Base-by-base conservation (phyloP, 2,329 filamentous ascomycete species). In the Colletotrichum plurivorum region DNA sequence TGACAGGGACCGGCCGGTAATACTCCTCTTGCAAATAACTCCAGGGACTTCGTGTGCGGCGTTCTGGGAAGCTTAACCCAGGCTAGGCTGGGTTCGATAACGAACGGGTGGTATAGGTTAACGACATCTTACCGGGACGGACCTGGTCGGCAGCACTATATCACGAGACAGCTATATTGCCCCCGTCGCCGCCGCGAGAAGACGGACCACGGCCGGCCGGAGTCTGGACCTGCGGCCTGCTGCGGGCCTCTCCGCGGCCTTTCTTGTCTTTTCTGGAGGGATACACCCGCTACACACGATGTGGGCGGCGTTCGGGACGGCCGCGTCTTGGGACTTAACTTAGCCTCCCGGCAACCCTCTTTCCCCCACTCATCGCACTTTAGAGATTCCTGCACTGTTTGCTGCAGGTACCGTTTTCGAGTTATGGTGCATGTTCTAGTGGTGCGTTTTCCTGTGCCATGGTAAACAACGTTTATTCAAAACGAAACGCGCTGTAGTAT, bases 321-420 rank as follows among this genome's bases (percentile, higher is more conserved):
- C 46, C 46, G 27, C 25, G n/a, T 13, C 55, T 16, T 36, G 31
- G 31, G 31, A 36, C 31, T 36, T 10, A 10, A 36, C 41, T 43
- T 15, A 43, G 13, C 10, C 41, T 43, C 15, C 16, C 41, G 20
- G 46, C 18, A 4, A 13, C 46, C 59, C 59, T 56, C 65, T 36
- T 36, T 9, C 31, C 31, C 31, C 31, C 65, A 68, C 60, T 53
- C 45, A 22, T 6, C 12, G 46, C 66, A 68, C 66, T 68, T 54
- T 68, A 41, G 9, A 65, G n/a, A 27, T 68, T 68, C 66, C 66
- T 68, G 66, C 66, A 65, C 66, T 68, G 64, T 67, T 10, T 39
- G 4, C 20, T 3, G 15, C 0, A 51, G 41, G 46, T 60, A 60
- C 20, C 16, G 7, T 5, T n/a, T 20, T 48, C 10, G 31, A 36